These are phyloP conservation scores for Trypanosoma congolense DNA, from an alignment of 208 protist species.

Conservation along the genomic window DNA sequence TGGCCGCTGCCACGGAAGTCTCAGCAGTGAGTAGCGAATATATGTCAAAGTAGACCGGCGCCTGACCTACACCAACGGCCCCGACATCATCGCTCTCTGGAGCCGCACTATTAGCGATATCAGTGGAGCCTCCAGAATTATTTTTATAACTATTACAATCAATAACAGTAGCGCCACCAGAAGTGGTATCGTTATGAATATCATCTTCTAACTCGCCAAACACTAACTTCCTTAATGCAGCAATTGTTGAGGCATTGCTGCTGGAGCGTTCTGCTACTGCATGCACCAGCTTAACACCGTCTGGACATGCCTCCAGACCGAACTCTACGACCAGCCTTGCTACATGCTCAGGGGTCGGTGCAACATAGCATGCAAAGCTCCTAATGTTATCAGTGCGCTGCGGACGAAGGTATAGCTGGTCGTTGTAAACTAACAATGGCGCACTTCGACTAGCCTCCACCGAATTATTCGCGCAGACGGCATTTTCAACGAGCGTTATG, in stretches of 20 bases:
- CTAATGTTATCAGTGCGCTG: not conserved
- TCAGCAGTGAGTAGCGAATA: conserved; percentile 45
- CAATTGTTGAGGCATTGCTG: conserved; percentile 56
- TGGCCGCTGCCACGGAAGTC: not conserved
- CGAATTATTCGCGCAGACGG: conserved; percentile 42
- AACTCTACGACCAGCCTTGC: conserved; percentile 67
- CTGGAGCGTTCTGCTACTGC: conserved; percentile 62
- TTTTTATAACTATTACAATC: conserved; percentile 1
- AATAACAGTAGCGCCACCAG: not conserved
- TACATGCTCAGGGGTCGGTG: conserved; percentile 31
- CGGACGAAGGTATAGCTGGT: conserved; percentile 53
- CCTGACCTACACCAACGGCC: conserved; percentile 1
- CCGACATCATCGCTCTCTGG: conserved; percentile 3
- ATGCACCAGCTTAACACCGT: conserved; percentile 52
- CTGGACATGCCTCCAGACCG: conserved; percentile 66
- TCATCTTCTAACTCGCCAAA: conserved; percentile 23
- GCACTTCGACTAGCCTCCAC: conserved; percentile 64
- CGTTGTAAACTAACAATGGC: conserved; percentile 61
- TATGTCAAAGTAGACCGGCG: conserved; percentile 28
- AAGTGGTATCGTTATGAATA: conserved; percentile 2
- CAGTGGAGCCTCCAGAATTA: too few relatives aligned
- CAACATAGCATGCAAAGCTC: conserved; percentile 13
- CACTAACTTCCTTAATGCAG: conserved; percentile 58
- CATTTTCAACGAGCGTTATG: conserved; percentile 53
- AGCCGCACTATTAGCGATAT: not conserved